phyloP scores from a whole-genome alignment of 1,284 basidiomycete genomes.

The Ustilago vetiveriae region DNA sequence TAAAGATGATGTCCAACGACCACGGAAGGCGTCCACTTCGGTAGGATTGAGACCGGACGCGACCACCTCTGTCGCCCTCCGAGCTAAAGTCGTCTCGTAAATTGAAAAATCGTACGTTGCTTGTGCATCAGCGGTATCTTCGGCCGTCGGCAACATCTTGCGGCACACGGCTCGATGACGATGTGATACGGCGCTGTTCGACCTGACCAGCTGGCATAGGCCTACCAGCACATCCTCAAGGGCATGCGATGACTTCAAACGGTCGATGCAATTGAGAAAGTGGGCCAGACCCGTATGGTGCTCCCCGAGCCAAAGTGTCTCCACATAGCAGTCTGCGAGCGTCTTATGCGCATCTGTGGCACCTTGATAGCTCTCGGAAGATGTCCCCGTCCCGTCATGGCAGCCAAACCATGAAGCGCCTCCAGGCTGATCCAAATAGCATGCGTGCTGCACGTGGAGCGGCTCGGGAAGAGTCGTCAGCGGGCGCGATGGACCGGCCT shows the following conservation, averaged over 20 bases:
- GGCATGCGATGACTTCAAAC: slow-evolving; percentile 11
- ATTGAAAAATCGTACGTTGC: not conserved
- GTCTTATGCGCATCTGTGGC: not conserved
- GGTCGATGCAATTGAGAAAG: slow-evolving; percentile 36
- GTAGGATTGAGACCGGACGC: not conserved
- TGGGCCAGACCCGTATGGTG: slow-evolving; percentile 32
- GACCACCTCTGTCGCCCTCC: slow-evolving; percentile 3
- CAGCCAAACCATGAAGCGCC: slow-evolving; percentile 18
- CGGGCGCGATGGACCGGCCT: slow-evolving; percentile 18
- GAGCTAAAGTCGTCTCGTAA: slow-evolving; percentile 17
- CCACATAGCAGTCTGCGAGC: slow-evolving; percentile 20
- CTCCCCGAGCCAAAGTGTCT: slow-evolving; percentile 44
- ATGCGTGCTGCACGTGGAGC: slow-evolving; percentile 12
- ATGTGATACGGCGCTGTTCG: slow-evolving; percentile 20
- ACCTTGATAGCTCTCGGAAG: not conserved
- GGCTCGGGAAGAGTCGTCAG: not conserved
- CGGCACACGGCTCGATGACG: slow-evolving; percentile 10
- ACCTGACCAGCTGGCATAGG: slow-evolving; percentile 26
- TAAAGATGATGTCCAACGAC: slow-evolving; percentile 31
- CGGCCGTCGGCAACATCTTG: not conserved
- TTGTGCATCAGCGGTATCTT: not conserved
- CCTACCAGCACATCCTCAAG: slow-evolving; percentile 20
- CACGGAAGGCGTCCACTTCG: slow-evolving; percentile 2
- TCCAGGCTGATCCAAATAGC: slow-evolving; percentile 25
- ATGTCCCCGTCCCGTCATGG: not conserved